These are phyloP conservation scores for Colletotrichum gloeosporioides DNA, from an alignment of 2,329 filamentous ascomycete genomes.

Conservation along the genomic window DNA sequence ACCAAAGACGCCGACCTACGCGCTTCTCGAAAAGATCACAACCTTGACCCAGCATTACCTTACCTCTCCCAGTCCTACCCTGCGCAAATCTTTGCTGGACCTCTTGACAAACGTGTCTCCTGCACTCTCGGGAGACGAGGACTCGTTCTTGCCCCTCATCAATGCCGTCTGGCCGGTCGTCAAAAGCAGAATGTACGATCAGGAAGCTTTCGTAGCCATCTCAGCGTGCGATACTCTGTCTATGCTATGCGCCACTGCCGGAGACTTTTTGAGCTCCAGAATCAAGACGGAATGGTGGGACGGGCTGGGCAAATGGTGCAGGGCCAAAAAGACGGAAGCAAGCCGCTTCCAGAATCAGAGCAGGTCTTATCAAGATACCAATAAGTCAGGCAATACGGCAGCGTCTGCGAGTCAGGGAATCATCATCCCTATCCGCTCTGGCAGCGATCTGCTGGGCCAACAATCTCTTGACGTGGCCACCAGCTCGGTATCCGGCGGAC, in stretches of 20 bases:
- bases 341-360: neutral
- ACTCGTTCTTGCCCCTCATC: conserved; percentile 85
- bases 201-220: conserved; percentile 71
- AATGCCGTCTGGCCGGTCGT: conserved; percentile 92
- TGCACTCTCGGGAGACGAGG: conserved; percentile 76
- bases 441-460: conserved; percentile 26
- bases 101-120: conserved; percentile 77
- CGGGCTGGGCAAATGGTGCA: conserved; percentile 56
- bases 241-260: conserved; percentile 73
- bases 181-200: conserved; percentile 68
- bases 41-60: conserved; percentile 89
- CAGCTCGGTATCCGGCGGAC: conserved; percentile 33
- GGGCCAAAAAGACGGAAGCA: conserved; percentile 46
- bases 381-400: neutral
- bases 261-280: conserved; percentile 80
- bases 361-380: neutral
- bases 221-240: conserved; percentile 73
- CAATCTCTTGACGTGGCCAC: conserved; percentile 2
- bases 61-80: conserved; percentile 79
- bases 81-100: conserved; percentile 79
- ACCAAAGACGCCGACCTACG: conserved; percentile 79
- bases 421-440: conserved; percentile 30
- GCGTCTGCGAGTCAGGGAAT: conserved; percentile 18
- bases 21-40: conserved; percentile 81
- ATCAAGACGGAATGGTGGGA: conserved; percentile 76